phyloP scores from a whole-genome alignment of 371 early-diverging fungal genomes.

The Zychaea mexicana region DNA sequence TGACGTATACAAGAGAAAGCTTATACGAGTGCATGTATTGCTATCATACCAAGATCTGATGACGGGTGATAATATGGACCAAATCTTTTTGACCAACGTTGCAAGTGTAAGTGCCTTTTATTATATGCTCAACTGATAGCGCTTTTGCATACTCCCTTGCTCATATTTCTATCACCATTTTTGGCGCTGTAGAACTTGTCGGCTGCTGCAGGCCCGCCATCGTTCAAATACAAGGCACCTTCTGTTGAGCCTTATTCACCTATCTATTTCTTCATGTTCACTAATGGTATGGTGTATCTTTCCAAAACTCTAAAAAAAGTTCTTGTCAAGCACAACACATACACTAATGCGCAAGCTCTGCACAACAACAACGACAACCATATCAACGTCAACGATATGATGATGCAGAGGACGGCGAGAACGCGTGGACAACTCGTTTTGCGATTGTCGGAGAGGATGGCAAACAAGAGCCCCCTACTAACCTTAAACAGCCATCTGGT shows the following conservation, averaged over 20 bases:
- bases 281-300: constrained; percentile 24
- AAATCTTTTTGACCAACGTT: constrained; percentile 29
- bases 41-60: constrained; percentile 27
- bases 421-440: constrained; percentile 44
- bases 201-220: constrained; percentile 1
- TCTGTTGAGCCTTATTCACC: constrained; percentile 38
- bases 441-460: constrained; percentile 31
- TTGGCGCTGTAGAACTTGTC: background rate
- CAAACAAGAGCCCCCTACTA: constrained; percentile 25
- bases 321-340: background rate
- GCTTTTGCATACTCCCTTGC: too few species aligned
- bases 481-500: constrained; percentile 41
- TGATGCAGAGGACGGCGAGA: constrained; percentile 33
- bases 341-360: background rate
- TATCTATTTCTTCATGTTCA: constrained; percentile 54
- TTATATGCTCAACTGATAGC: background rate
- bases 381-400: too few species aligned
- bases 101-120: constrained; percentile 20
- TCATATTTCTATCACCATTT: background rate
- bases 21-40: too few species aligned
- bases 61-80: constrained; percentile 40
- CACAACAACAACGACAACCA: too few species aligned
- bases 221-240: constrained; percentile 39
- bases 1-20: too few species aligned
- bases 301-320: background rate